These are phyloP conservation scores for Gliomastix tumulicola DNA, from an alignment of 2,329 filamentous ascomycete genomes.

Conservation along the genomic window DNA sequence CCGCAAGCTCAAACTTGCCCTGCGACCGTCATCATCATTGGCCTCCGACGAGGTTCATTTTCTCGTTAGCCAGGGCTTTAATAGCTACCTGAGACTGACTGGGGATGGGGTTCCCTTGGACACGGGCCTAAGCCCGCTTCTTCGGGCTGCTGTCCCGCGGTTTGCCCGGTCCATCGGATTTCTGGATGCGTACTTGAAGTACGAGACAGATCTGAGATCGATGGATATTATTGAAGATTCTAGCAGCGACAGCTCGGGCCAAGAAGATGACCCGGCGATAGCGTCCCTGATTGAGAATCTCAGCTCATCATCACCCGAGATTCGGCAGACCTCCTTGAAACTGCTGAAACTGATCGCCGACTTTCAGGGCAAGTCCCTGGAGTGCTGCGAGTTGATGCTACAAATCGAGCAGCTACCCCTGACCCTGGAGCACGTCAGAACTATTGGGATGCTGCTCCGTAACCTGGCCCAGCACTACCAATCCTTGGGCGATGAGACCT, in stretches of 20 bases:
- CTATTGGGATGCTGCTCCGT: conserved; percentile 78
- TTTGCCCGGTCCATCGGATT: conserved; percentile 63
- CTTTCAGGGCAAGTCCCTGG: conserved; percentile 11
- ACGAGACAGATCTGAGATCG: conserved; percentile 31
- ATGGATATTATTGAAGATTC: conserved; percentile 10
- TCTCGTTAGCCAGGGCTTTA: conserved; percentile 68
- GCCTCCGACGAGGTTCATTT: conserved; percentile 62
- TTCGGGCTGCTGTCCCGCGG: conserved; percentile 58
- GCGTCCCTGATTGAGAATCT: conserved; percentile 66
- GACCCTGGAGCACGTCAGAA: conserved; percentile 67
- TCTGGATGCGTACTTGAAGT: conserved; percentile 53
- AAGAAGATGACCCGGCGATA: conserved; percentile 55
- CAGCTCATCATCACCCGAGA: conserved; percentile 63
- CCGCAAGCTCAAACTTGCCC: conserved; percentile 57
- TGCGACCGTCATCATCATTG: conserved; percentile 52
- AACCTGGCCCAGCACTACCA: conserved; percentile 64
- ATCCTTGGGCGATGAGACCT: conserved; percentile 48
- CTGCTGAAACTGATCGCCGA: conserved; percentile 56
- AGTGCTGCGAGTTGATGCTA: conserved; percentile 50
- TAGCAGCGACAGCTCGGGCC: conserved; percentile 31
- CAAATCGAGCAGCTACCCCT: conserved; percentile 75
- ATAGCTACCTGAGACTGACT: conserved; percentile 62
- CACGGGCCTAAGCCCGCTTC: conserved; percentile 52
- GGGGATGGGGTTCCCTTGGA: conserved; percentile 52
- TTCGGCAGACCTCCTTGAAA: conserved; percentile 67